Conservation (phyloP, 345 rosid species). For the Citrus hindsii region DNA sequence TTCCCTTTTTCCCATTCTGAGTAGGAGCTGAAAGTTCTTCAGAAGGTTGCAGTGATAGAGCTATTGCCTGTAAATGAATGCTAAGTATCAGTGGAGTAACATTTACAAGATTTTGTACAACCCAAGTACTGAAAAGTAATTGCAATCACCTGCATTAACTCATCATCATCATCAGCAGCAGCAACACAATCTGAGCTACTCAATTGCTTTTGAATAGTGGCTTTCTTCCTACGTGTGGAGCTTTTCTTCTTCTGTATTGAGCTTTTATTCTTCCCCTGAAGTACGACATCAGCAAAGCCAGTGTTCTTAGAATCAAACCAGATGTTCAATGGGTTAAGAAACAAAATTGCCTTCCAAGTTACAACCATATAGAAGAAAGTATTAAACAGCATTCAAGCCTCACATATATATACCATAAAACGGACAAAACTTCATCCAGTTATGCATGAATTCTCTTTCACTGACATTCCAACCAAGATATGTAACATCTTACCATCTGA, state of each 20-base stretch:
- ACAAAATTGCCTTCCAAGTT: not conserved
- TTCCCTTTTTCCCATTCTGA: slow-evolving; percentile 30
- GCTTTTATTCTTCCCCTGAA: slow-evolving; percentile 37
- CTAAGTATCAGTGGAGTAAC: not conserved
- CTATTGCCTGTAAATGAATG: slow-evolving; percentile 51
- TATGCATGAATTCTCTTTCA: not conserved
- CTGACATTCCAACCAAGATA: not conserved
- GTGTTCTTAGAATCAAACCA: not conserved
- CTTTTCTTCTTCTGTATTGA: slow-evolving; percentile 41
- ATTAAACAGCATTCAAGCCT: not conserved
- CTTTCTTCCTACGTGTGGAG: not conserved
- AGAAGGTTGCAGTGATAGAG: slow-evolving; percentile 63
- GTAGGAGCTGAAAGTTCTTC: slow-evolving; percentile 20
- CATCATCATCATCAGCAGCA: slow-evolving; percentile 46
- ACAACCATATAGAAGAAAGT: not conserved
- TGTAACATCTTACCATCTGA: not conserved
- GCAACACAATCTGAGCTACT: slow-evolving; percentile 24
- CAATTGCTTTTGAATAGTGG: slow-evolving; percentile 13
- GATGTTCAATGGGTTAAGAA: not conserved
- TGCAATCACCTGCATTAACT: slow-evolving; percentile 43
- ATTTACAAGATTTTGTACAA: not conserved
- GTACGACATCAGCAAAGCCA: not conserved
- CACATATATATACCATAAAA: not conserved
- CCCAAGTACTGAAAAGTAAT: not conserved
- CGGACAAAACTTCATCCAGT: not conserved